These are phyloP conservation scores for Ceratocystis lukuohia DNA, from an alignment of 2,329 filamentous ascomycete species.

Conservation along the genomic window DNA sequence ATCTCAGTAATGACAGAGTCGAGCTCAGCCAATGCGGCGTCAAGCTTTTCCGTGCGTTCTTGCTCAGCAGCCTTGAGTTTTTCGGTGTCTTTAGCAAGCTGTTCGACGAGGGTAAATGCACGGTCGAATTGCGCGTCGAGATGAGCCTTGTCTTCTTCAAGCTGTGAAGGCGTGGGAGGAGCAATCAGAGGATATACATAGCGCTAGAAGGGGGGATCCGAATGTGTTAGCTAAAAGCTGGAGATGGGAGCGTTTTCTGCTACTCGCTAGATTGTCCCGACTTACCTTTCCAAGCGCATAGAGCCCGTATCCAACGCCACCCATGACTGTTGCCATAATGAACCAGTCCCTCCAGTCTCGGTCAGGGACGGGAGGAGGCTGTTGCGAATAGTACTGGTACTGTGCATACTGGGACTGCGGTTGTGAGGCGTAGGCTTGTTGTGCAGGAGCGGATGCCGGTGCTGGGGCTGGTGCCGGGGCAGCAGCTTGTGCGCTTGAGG, in stretches of 20 bases:
- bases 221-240: slow-evolving; percentile 7
- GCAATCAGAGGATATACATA: slow-evolving; percentile 85
- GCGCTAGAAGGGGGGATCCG: slow-evolving; percentile 39
- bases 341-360: slow-evolving; percentile 98
- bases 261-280: neutral
- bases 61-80: slow-evolving; percentile 77
- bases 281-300: slow-evolving; percentile 75
- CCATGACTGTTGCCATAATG: slow-evolving; percentile 94
- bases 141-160: slow-evolving; percentile 84
- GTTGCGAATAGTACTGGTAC: slow-evolving; percentile 36
- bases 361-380: slow-evolving; percentile 49
- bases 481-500: slow-evolving; percentile 27
- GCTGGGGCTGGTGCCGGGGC: slow-evolving; percentile 66
- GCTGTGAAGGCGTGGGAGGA: slow-evolving; percentile 81
- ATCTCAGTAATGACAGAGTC: slow-evolving; percentile 71
- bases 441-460: slow-evolving; percentile 44
- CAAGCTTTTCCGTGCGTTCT: slow-evolving; percentile 68
- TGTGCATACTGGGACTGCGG: slow-evolving; percentile 32
- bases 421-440: slow-evolving; percentile 27
- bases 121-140: slow-evolving; percentile 91
- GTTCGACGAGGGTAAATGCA: slow-evolving; percentile 81
- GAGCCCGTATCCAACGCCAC: slow-evolving; percentile 76
- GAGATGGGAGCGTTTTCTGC: neutral
- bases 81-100: slow-evolving; percentile 80
- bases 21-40: slow-evolving; percentile 67